phyloP scores from a whole-genome alignment of 441 rosid genomes.

The Corymbia calophylla region DNA sequence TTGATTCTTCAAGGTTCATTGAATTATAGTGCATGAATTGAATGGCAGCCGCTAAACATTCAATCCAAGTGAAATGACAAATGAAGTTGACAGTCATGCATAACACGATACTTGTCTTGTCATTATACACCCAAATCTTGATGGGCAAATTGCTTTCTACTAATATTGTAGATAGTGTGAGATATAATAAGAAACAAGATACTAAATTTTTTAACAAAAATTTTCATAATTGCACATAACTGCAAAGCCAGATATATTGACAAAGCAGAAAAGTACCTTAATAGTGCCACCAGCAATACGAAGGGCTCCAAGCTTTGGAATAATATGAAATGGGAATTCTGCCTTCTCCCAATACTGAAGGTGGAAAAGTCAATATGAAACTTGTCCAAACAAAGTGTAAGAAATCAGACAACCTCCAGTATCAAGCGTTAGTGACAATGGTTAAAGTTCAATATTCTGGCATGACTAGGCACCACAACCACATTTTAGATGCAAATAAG shows the following conservation, averaged over 20 bases:
- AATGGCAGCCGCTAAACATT: not conserved
- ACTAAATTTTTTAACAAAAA: not conserved
- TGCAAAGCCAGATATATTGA: not conserved
- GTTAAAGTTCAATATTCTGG: not conserved
- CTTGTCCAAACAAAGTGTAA: not conserved
- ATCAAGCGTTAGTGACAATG: not conserved
- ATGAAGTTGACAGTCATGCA: not conserved
- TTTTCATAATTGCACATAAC: not conserved
- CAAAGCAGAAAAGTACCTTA: slow-evolving; percentile 36
- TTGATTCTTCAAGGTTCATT: not conserved
- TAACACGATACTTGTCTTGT: not conserved
- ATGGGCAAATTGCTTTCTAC: not conserved
- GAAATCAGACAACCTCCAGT: not conserved
- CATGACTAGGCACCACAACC: not conserved
- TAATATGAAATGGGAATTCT: slow-evolving; percentile 79
- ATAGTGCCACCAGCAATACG: slow-evolving; percentile 75
- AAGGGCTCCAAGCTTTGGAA: slow-evolving; percentile 69
- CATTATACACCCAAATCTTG: not conserved
- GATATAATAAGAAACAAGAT: not conserved
- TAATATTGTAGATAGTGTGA: not conserved
- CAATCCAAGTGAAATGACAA: not conserved
- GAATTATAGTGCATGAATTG: not conserved
- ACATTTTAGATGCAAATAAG: not conserved
- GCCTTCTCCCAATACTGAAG: slow-evolving; percentile 98
- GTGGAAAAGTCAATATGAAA: not conserved